Conservation (phyloP, 176 grass and related monocot genomes). For the Bonia amplexicaulis region DNA sequence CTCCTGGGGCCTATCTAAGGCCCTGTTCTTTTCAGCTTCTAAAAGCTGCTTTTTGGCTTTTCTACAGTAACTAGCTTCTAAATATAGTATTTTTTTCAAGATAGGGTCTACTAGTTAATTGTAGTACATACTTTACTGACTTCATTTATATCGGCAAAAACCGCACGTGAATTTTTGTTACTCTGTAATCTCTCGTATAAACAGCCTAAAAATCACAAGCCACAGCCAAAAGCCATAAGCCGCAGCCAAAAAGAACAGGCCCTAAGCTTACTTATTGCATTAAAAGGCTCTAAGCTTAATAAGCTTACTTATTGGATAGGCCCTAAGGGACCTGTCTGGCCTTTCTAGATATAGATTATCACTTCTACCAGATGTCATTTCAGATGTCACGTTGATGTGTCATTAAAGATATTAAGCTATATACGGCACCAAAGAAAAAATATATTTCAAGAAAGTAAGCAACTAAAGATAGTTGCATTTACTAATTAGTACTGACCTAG, state of each 20-base stretch:
- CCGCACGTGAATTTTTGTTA: no score
- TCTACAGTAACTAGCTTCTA: no score
- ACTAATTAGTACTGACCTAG: slow-evolving; percentile 29
- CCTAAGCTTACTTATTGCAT: not conserved
- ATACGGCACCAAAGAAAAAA: not conserved
- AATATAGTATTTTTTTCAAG: no score
- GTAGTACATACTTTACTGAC: no score
- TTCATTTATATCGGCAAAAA: no score
- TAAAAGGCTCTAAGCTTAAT: not conserved
- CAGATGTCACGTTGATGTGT: not conserved
- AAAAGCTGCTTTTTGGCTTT: no score
- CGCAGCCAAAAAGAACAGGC: no score
- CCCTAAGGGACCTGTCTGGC: not conserved
- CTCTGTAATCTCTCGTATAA: no score
- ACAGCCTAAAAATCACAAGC: no score
- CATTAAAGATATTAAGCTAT: not conserved
- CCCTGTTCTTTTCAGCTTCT: no score
- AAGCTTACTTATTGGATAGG: not conserved
- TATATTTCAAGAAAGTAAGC: not conserved
- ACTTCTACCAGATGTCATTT: not conserved
- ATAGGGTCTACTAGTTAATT: no score
- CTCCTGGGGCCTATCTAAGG: not conserved
- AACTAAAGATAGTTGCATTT: not conserved
- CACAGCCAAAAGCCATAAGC: no score
- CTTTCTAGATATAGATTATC: not conserved